phyloP scores from a whole-genome alignment of 116 monocot genomes.

The Phalaenopsis hybrid region DNA sequence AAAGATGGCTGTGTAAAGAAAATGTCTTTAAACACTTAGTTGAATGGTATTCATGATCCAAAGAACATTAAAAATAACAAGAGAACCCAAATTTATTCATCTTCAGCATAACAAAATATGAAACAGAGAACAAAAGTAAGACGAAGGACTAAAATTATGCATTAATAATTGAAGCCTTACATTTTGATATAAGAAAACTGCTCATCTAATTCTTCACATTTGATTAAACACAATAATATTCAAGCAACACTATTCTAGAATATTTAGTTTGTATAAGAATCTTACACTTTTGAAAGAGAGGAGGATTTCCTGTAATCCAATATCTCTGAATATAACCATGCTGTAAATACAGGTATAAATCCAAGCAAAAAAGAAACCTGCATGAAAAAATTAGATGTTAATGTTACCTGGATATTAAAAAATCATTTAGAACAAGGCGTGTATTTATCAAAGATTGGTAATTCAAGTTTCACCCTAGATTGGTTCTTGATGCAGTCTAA shows the following conservation, averaged over 20 bases:
- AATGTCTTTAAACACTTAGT: background rate
- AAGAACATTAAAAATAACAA: background rate
- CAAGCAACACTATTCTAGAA: background rate
- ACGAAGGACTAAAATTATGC: background rate
- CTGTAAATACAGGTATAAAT: conserved; percentile 29
- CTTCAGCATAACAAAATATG: background rate
- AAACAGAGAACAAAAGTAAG: background rate
- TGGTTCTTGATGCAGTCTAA: too few relatives aligned
- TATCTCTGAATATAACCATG: conserved; percentile 40
- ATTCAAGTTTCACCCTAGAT: too few relatives aligned
- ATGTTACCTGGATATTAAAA: background rate
- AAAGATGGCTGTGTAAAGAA: background rate
- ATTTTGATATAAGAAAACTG: background rate
- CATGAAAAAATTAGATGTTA: background rate
- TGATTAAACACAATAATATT: background rate
- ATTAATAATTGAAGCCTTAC: background rate
- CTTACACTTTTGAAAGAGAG: conserved; percentile 30
- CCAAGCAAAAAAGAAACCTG: conserved; percentile 40
- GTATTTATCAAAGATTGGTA: too few relatives aligned
- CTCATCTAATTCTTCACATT: background rate
- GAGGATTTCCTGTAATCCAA: conserved; percentile 29
- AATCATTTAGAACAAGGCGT: background rate
- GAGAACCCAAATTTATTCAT: background rate
- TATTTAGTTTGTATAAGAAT: background rate
- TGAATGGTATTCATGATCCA: background rate